Evolutionary conservation across 2,329 filamentous ascomycete genomes (phyloP), one percentile per base, ranked within the genome.

Genomic region (Pseudopithomyces maydicus): DNA sequence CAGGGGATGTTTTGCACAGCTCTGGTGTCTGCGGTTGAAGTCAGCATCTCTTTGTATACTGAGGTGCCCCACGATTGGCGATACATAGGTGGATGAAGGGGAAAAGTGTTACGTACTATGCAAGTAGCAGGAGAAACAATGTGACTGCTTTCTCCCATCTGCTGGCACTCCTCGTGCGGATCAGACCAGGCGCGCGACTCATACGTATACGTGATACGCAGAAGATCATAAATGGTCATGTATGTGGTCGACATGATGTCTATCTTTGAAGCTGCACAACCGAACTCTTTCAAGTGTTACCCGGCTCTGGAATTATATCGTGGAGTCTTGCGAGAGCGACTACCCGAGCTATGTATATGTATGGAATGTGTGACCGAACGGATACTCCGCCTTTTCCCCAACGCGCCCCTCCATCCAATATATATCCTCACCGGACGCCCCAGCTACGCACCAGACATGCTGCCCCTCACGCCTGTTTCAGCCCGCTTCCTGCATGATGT

Each of bases 121-220:
- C 38, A 41, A n/a, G 38, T 11, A 14, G 12, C 19, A 41, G n/a
- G 11, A 15, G 38, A 41, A 41, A 4, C n/a, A 41, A 41, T 41
- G 5, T 5, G 38, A 17, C n/a, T n/a, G 2, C 54, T 66, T 41
- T 64, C 62, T 7, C 61, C 62, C 10, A 64, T 63, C 17, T 59
- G 61, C 47, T 65, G 52, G 15, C 61, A 60, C 47, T 63, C 59
- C 33, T 66, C 62, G 11, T 65, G 42, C n/a, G 15, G 15, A 17
- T 41, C 38, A 19, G 38, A 26, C 3, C 42, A 38, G 8, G 66
- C 66, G 44, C 62, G 64, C n/a, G 65, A 61, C 55, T 74, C 71
- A 51, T 74, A 74, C 1, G 65, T 68, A 49, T 72, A 72, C 19
- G 71, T 72, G 55, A 74, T 72, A 59, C 71, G 71, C 15, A 74